Evolutionary conservation across 2,329 filamentous ascomycete species (phyloP), one percentile per base, ranked within the genome.

Genomic region (Calonectria hongkongensis): DNA sequence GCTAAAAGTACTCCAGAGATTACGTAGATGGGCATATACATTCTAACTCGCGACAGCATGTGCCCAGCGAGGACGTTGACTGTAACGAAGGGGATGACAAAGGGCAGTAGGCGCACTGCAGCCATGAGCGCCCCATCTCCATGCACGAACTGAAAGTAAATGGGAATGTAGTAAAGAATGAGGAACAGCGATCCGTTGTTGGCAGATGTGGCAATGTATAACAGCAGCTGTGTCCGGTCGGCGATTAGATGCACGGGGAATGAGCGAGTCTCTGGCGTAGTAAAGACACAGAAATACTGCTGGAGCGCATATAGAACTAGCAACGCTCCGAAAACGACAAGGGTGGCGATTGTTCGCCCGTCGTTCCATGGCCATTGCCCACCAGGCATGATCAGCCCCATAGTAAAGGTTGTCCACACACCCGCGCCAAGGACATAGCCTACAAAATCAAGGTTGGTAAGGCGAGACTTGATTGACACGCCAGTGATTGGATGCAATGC

Each of bases 91-190:
- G 62, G 30, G 43, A 63, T 27, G 12, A 87, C 84, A 74, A 85
- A 85, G 2, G 86, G 87, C 2, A 89, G 79, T 0, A 88, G 77
- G 2, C 84, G 81, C 0, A 86, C 82, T 0, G 83, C 86, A 1
- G 86, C 83, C 18, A 82, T 71, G 2, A 88, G 75, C 0, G 86
- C 82, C 3, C 75, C 81, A 41, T 87, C 84, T 4, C 85, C 85
- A 4, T 81, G 83, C 0, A 83, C 84, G 76, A 90, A 91, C 71
- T 88, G 86, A 79, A 90, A 90, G 80, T 85, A 90, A 1, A 91
- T 81, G 0, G 89, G 89, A 5, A 88, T 85, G 79, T 88, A 62
- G 13, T 43, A 62, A 21, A 62, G 13, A 5, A 45, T 25, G 56
- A 62, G 12, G 13, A 43, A 62, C 9, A 62, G 36, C 2, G 36